Evolutionary conservation across 768 basidiomycete genomes (phyloP), one percentile per base, ranked within the genome.

Genomic region (Paxillus rubicundulus): DNA sequence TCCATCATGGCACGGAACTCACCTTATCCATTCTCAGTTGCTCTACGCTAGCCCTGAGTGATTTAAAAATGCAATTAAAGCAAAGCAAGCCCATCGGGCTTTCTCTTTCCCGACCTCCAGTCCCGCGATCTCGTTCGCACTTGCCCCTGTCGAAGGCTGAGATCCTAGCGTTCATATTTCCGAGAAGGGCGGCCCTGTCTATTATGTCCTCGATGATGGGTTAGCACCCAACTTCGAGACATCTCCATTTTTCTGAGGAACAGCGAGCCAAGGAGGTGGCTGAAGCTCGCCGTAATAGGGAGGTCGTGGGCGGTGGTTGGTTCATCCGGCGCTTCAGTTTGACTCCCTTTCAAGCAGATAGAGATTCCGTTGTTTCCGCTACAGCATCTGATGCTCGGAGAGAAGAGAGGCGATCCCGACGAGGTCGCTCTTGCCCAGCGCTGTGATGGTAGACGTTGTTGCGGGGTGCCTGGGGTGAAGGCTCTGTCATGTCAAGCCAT

Each of bases 391-490:
- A 55, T 48, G 60, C 3, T 3, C 21, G 21, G 21, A 52, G 60
- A 51, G 52, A 72, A 55, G 52, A 62, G 18, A 52, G 55, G 6
- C 38, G 56, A 5, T 9, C 34, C 37, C 4, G 58, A 61, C 45
- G 61, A 63, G 44, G 53, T 27, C 28, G 47, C 40, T 45, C 47
- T 66, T 7, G 2, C 57, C 5, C 24, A 24, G 6, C 24, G 24
- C 24, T 24, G 24, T 24, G 24, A 24, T 24, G 24, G 4, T 24
- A 6, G 24, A 79, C 32, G 77, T 61, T 18, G 72, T 81, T 34
- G 75, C 72, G 10, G 74, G 71, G 4, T 77, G 75, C 45, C 34
- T 80, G 21, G 77, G 77, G 61, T 78, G 78, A 73, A 62, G 39
- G 71, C 79, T 78, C 50, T 44, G 74, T 61, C 12, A 20, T 17